Base-by-base conservation (phyloP, 2,329 filamentous ascomycete species). In the Penicillium sp. region DNA sequence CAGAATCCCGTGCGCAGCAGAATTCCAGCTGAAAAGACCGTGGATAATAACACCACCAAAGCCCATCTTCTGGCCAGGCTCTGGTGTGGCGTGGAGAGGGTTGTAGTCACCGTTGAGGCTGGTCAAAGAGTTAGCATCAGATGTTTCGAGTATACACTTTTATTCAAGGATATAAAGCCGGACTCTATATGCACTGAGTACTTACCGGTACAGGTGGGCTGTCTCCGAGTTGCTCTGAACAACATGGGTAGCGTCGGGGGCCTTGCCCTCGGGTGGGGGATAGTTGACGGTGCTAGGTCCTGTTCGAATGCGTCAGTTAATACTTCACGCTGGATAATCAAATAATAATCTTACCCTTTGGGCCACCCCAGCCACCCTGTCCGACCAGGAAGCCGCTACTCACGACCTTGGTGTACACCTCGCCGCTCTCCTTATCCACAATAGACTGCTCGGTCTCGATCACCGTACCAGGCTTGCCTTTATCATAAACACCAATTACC, bases 21-120 rank as follows among this genome's bases (percentile, higher is more conserved):
- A 84, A 78, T 96, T 96, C 87, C 90, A 96, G 66, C 86, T 90
- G 78, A 87, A 96, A 45, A 96, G 81, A 21, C 92, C 92, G 77
- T 96, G 92, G 73, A 96, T 89, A 74, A 96, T 96, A 65, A 86
- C 81, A 34, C 92, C 92, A 29, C 91, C 90, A 66, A 96, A 96
- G 59, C 92, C 92, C 90, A 96, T 96, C 78, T 91, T 88, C 75
- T 84, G 78, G 59, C 91, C 91, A 0, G 91, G 90, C 76, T 91
- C 90, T 13, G 91, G 91, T 19, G 89, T 90, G 7, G 91, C 91
- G 72, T 96, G 92, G 36, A 96, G 86, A 29, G 92, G 92, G 79
- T 96, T 96, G 78, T 96, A 96, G 78, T 96, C 92, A 64, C 92
- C 92, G 68, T 96, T 96, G 50, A 96, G 83, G 61, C 91, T 84